Evolutionary conservation across 2,329 filamentous ascomycete species (phyloP), one percentile per base, ranked within the genome.

Genomic region (Penicillium capsulatum): DNA sequence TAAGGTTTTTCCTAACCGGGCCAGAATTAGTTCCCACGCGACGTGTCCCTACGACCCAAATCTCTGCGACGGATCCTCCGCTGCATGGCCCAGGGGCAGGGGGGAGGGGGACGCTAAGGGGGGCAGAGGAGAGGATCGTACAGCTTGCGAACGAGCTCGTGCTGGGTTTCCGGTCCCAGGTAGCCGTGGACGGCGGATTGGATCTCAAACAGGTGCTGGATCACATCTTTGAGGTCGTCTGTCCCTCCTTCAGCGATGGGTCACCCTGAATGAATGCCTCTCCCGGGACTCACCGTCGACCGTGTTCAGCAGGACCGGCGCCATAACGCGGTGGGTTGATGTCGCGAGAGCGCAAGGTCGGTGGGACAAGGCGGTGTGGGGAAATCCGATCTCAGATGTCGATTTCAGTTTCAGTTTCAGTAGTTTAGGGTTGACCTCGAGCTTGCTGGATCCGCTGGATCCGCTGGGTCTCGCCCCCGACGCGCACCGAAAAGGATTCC

Each of bases 121-220:
- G 22, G 22, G 7, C 11, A 7, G n/a, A n/a, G n/a, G n/a, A n/a
- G n/a, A n/a, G n/a, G n/a, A n/a, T n/a, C 49, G 30, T 58, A 80
- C 75, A 81, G 75, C 51, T 81, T 77, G 15, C 69, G 63, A 30
- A 77, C 73, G 56, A 82, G 73, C 22, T 76, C 73, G 36, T 75
- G 68, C 48, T 78, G 72, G 4, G 76, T 79, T 35, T 71, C 69
- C 20, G 69, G 65, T 28, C 77, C 77, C 45, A 79, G 70, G 54
- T 81, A 79, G 48, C 79, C 77, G 56, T 79, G 73, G 1, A 71
- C 67, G n/a, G 69, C 68, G 19, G 73, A 72, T 60, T 81, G 76
- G 31, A 79, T 74, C 48, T 79, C 73, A 65, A 77, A 82, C 36
- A 83, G 70, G 51, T 78, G 75, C 51, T 79, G 75, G 48, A 82